Evolutionary conservation across 352 stramenopile genomes (phyloP).

Genomic region (Globisporangium sylvaticum): DNA sequence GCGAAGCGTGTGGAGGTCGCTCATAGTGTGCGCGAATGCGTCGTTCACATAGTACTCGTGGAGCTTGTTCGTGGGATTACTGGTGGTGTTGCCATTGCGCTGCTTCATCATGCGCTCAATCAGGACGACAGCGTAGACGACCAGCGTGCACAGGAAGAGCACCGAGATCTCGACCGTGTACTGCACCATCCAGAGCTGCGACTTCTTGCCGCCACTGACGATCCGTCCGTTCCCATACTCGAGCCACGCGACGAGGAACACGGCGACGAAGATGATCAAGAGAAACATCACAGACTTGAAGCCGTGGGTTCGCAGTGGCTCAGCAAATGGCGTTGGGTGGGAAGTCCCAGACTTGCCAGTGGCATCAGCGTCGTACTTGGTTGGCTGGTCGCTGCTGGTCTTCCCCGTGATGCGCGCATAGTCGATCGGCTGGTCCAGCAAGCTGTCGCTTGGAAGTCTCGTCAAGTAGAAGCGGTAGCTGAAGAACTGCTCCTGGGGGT

Average conservation of each 20-base stretch:
- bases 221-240: conserved; percentile 26
- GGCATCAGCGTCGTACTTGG: background rate
- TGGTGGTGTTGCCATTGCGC: background rate
- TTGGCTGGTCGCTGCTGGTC: background rate
- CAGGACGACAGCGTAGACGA: conserved; percentile 10
- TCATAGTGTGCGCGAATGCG: background rate
- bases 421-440: conserved; percentile 17
- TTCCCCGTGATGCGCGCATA: background rate
- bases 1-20: conserved; percentile 22
- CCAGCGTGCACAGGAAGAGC: conserved; percentile 14
- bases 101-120: conserved; percentile 6
- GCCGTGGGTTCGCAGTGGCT: conserved; percentile 17
- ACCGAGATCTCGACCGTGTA: conserved; percentile 25
- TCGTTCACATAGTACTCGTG: background rate
- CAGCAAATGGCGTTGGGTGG: conserved; percentile 16
- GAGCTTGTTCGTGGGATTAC: background rate
- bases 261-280: conserved; percentile 14
- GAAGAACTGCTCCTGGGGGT: conserved; percentile 22
- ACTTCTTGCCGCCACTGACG: conserved; percentile 18
- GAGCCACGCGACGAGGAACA: conserved; percentile 19
- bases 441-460: conserved; percentile 5
- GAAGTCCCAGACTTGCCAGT: background rate
- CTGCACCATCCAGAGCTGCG: conserved; percentile 33
- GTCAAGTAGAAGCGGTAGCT: conserved; percentile 24
- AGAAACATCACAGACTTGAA: conserved; percentile 13